phyloP scores from a whole-genome alignment of 176 grass and related monocot genomes.

The Rhynchospora tenuis region DNA sequence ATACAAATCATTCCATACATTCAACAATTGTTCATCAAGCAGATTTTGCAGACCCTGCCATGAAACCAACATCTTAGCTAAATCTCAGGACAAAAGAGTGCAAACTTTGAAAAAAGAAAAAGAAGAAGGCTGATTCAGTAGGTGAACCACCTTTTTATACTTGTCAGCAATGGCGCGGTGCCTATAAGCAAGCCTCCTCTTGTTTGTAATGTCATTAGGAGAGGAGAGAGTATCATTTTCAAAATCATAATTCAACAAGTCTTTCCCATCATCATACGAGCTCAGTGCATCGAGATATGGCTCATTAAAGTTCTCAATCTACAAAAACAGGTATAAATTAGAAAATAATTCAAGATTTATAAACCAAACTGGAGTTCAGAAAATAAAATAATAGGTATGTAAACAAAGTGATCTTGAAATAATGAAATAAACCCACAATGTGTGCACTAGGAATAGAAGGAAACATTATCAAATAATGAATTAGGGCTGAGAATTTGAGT shows the following conservation, averaged over 20 bases:
- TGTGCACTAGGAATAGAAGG: neutral
- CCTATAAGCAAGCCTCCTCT: conserved; percentile 92
- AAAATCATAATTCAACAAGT: conserved; percentile 80
- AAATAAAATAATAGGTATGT: neutral
- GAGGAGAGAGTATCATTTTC: conserved; percentile 61
- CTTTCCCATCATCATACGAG: conserved; percentile 79
- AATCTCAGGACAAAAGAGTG: neutral
- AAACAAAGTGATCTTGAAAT: neutral
- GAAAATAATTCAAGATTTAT: neutral
- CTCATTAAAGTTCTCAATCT: conserved; percentile 94
- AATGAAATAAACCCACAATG: neutral
- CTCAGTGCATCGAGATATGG: conserved; percentile 67
- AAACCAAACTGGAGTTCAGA: neutral
- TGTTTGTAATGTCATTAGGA: conserved; percentile 72
- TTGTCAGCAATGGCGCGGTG: conserved; percentile 73
- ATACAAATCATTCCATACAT: conserved; percentile 87
- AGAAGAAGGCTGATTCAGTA: conserved; percentile 16
- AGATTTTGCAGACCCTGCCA: conserved; percentile 78
- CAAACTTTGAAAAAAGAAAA: conserved; percentile 14
- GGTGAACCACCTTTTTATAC: conserved; percentile 60
- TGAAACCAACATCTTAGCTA: conserved; percentile 26
- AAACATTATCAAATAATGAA: neutral
- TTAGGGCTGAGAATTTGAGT: neutral
- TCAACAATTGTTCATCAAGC: conserved; percentile 63
- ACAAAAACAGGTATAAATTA: conserved; percentile 27